Base-by-base conservation (phyloP, 176 grass and related monocot species). In the Eragrostis curvula region DNA sequence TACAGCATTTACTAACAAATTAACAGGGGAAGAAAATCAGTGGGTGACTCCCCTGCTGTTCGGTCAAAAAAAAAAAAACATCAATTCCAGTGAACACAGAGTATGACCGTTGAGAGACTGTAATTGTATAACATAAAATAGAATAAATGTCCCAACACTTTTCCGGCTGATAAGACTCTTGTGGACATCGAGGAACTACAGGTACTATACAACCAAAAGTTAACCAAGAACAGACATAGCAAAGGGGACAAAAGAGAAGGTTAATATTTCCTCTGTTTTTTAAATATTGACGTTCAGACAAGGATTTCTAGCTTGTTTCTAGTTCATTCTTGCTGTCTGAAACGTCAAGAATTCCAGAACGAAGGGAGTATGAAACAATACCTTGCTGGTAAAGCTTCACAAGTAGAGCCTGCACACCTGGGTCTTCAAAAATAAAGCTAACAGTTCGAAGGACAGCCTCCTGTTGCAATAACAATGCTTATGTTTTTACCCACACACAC, bases 361-460 rank as follows among this genome's bases (percentile, higher is more conserved):
- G 46, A 17, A 14, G 55, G 67, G 23, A 36, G 79, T 16, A 86
- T 29, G 44, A 67, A 83, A 49, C 5, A 86, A 85, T 87, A 99
- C 97, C 97, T 88, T 92, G 92, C 82, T 99, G 93, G 83, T 99
- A 96, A 85, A 99, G 73, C 70, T 99, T 99, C 46, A 49, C 83
- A 56, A 99, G 89, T 63, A 96, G 81, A 75, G 96, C 97, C 55
- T 92, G 93, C 39, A 99, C 97, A 81, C 93, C 97, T 68, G 97
- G 97, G 80, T 99, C 97, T 90, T 99, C 93, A 68, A 99, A 99
- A 86, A 99, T 96, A 89, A 94, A 83, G 48, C 85, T 84, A 44
- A 99, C 93, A 74, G 78, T 99, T 81, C 92, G 80, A 87, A 94
- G 90, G 49, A 99, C 93, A 0, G 87, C 97, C 62, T 99, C 93